Conservation (phyloP, 768 basidiomycete species). For the Amanita exitialis region DNA sequence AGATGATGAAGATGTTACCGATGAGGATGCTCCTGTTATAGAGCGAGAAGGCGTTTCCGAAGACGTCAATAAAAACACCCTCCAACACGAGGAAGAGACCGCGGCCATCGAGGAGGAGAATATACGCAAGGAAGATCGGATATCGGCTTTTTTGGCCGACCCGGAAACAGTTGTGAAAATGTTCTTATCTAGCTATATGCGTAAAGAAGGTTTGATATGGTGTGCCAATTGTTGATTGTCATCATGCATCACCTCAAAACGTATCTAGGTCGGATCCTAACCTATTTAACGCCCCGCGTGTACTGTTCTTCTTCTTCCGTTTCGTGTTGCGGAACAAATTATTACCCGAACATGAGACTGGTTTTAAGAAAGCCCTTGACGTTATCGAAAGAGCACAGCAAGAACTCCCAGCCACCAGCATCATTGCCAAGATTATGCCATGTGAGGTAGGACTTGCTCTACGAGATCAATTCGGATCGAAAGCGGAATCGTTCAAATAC, state of each 20-base stretch:
- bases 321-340: conserved; percentile 34
- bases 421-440: conserved; percentile 8
- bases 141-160: conserved; percentile 47
- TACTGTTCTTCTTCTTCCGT: conserved; percentile 34
- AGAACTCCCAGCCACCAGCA: conserved; percentile 8
- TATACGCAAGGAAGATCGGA: conserved; percentile 29
- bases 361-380: conserved; percentile 4
- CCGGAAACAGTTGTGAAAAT: conserved; percentile 49
- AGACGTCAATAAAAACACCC: background rate
- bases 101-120: conserved; percentile 25
- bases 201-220: conserved; percentile 63
- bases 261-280: conserved; percentile 30
- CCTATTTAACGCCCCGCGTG: conserved; percentile 28
- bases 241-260: background rate
- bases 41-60: background rate
- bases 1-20: background rate
- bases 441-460: conserved; percentile 6
- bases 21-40: background rate
- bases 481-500: conserved; percentile 5
- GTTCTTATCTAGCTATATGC: conserved; percentile 64
- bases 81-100: conserved; percentile 23
- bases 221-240: conserved; percentile 13
- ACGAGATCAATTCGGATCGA: conserved; percentile 8
- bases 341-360: conserved; percentile 18
- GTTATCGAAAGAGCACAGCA: conserved; percentile 6